Evolutionary conservation across 1,139 yeast genomes (phyloP), one percentile per base, ranked within the genome.

Genomic region (Candida labiduridarum): DNA sequence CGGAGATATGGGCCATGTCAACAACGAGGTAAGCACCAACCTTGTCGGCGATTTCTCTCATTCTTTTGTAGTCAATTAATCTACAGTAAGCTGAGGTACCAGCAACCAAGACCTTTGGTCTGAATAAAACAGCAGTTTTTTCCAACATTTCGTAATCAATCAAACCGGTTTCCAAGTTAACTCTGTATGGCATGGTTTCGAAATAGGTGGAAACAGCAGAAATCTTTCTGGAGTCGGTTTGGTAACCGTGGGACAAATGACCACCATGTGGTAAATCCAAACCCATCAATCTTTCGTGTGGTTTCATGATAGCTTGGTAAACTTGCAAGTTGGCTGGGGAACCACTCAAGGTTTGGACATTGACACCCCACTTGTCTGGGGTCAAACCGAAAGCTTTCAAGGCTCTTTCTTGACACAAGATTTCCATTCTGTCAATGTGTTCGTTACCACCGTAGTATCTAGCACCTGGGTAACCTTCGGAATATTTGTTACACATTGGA

Each of bases 391-490:
- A 92, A 2, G 96, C 94, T 66, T 87, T 87, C 54, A 92, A 78
- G 38, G 98, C 98, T 72, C 98, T 84, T 67, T 86, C 80, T 74
- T 90, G 97, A 74, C 98, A 92, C 60, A 92, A 76, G 12, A 83
- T 71, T 76, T 92, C 98, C 57, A 95, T 92, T 74, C 85, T 82
- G 71, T 92, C 98, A 62, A 92, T 92, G 71, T 85, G 85, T 74
- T 92, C 92, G 69, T 92, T 92, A 68, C 98, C 98, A 69, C 98
- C 98, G 65, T 92, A 92, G 76, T 92, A 92, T 69, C 98, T 85
- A 63, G 91, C 97, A 56, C 97, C 97, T 46, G 98, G 98, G 73
- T 92, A 92, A 53, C 97, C 97, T 75, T 92, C 98, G 14, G 97
- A 90, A 74, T 92, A 92, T 79, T 92, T 92, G 82, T 92, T 92